Conservation (phyloP, 441 rosid genomes). For the Erysimum pusillum region DNA sequence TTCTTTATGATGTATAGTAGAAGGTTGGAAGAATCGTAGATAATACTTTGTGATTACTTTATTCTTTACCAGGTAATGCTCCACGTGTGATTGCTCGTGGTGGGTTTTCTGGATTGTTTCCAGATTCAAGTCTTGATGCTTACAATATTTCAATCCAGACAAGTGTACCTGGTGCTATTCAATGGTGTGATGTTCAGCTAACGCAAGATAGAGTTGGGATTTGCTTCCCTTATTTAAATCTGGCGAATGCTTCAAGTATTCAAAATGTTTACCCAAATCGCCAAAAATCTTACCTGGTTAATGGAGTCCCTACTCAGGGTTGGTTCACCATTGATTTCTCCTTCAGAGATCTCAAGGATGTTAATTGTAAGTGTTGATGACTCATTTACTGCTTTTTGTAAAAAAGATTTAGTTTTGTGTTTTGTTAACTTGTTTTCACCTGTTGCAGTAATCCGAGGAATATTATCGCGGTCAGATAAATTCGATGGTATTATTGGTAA, state of each 20-base stretch:
- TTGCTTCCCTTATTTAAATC: slow-evolving; percentile 64
- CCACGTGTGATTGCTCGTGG: slow-evolving; percentile 77
- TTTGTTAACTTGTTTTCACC: too few relatives aligned
- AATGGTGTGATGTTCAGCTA: slow-evolving; percentile 84
- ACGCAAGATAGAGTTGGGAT: slow-evolving; percentile 62
- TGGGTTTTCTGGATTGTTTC: slow-evolving; percentile 80
- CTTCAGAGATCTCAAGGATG: slow-evolving; percentile 43
- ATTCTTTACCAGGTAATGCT: slow-evolving; percentile 54
- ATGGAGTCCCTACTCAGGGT: slow-evolving; percentile 54
- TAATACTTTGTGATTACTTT: not conserved
- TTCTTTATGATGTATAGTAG: too few relatives aligned
- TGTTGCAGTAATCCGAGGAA: not conserved
- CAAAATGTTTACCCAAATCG: fast-evolving
- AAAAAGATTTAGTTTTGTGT: too few relatives aligned
- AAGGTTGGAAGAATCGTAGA: too few relatives aligned
- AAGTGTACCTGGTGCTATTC: slow-evolving; percentile 48
- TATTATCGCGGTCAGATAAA: not conserved
- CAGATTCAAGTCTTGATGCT: slow-evolving; percentile 61
- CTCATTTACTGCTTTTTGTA: slow-evolving; percentile 6
- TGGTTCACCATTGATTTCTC: slow-evolving; percentile 43
- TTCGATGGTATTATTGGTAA: slow-evolving; percentile 49
- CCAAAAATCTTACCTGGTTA: slow-evolving; percentile 51
- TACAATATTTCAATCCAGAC: slow-evolving; percentile 58
- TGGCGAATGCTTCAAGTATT: slow-evolving; percentile 57
- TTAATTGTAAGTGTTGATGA: slow-evolving; percentile 48